Percentiles rank a stretch among this genome's conserved stretches.
Evolutionary conservation across 352 stramenopile genomes (phyloP).

Genomic region (Sclerospora graminicola): DNA sequence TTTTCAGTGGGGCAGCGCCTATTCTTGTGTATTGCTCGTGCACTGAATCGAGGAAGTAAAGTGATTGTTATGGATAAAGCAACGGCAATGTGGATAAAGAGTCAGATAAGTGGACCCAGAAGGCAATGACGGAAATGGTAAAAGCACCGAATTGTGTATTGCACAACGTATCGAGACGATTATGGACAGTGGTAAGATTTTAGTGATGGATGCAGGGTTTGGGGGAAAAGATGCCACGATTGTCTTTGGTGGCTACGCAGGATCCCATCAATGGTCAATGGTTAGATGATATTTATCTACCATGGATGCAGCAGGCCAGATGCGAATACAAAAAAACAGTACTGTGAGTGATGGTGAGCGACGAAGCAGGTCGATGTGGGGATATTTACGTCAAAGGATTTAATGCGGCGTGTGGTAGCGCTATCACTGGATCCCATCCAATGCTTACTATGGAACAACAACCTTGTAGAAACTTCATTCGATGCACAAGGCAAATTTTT

Average conservation of each 20-base stretch:
- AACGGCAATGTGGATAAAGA: constrained; percentile 83
- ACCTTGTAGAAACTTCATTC: constrained; percentile 95
- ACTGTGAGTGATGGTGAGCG: constrained; percentile 86
- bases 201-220: constrained; percentile 75
- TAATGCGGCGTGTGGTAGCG: constrained; percentile 93
- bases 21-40: constrained; percentile 91
- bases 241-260: too few species aligned
- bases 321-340: constrained; percentile 72
- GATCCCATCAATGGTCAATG: too few species aligned
- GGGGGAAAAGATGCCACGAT: too few species aligned
- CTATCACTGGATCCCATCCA: constrained; percentile 73
- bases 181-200: constrained; percentile 86
- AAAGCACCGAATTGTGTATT: constrained; percentile 89
- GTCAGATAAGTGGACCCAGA: constrained; percentile 54
- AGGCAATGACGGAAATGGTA: constrained; percentile 68
- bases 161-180: constrained; percentile 32
- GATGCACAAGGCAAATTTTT: constrained; percentile 97
- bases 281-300: too few species aligned
- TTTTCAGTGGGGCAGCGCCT: neutral
- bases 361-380: constrained; percentile 75
- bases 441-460: constrained; percentile 87
- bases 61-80: constrained; percentile 93
- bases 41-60: constrained; percentile 85
- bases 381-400: constrained; percentile 97
- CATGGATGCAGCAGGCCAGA: constrained; percentile 61